Base-by-base conservation (phyloP, 2,329 filamentous ascomycete genomes). In the Hypoxylon sp. region DNA sequence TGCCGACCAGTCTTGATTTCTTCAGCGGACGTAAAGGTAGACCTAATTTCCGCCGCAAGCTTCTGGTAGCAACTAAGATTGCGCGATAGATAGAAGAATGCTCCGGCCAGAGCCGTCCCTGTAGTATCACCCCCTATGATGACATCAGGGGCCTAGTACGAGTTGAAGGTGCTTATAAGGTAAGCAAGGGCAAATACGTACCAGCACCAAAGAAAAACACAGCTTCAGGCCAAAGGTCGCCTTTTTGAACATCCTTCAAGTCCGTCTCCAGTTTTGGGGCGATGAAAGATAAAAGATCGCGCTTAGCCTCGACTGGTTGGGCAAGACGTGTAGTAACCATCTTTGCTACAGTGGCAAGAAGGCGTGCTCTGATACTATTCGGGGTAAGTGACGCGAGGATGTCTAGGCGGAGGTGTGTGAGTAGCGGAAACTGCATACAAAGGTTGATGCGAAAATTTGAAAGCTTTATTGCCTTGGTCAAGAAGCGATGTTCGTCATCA, bases 401-500 rank as follows among this genome's bases (percentile, higher is more conserved):
- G 10, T 49, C 45, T 10, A 49, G 14, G n/a, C 45, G 21, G 21
- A 49, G 45, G 25, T 28, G 45, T 28, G 23, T 49, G 1, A 49
- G 19, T 17, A 49, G 13, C 7, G 45, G 45, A 13, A 49, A 49
- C 5, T 30, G 21, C 45, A 49, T 49, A 17, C 19, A 49, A 28
- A 30, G 21, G 25, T 49, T 49, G 23, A 49, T 49, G 25, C 45
- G 45, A 25, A 49, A 25, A 5, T 30, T 30, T 13, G 45, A 25
- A 28, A 28, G 17, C 45, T 28, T 23, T 30, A 49, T 25, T 49
- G 7, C 50, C 30, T 53, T 53, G 9, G 32, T 28, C 32, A 61
- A 23, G 36, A 61, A 52, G 21, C 58, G 58, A 32, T 53, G 10
- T n/a, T 41, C 25, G 6, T 53, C 36, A 10, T 34, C n/a, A 13